These are phyloP conservation scores for Sideroxylon spinosum DNA, from an alignment of 179 eudicot species.

Conservation along the genomic window DNA sequence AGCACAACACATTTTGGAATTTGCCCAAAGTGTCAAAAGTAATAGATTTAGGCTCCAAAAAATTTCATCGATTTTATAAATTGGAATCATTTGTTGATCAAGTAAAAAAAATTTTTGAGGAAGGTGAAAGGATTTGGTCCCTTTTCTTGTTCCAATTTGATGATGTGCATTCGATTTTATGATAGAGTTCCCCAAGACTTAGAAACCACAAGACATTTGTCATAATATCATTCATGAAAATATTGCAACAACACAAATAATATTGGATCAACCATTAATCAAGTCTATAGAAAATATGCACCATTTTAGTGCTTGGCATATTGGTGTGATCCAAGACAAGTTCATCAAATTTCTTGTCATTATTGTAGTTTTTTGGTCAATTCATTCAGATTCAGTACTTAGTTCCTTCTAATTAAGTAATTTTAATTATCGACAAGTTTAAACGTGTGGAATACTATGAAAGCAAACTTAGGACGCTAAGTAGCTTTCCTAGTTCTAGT, in stretches of 20 bases:
- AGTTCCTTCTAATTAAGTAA: background rate
- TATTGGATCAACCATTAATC: background rate
- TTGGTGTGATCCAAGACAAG: slow-evolving; percentile 13
- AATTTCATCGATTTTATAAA: background rate
- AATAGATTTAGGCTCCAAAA: slow-evolving; percentile 14
- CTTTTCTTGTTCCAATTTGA: slow-evolving; percentile 34
- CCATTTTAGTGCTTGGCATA: slow-evolving; percentile 30
- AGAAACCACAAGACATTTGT: slow-evolving; percentile 37
- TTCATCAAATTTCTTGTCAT: too few species aligned
- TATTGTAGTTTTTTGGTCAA: too few species aligned
- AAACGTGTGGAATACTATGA: slow-evolving; percentile 23
- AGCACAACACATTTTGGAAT: slow-evolving; percentile 17
- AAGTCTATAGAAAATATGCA: slow-evolving; percentile 25
- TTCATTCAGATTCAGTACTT: background rate
- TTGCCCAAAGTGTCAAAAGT: slow-evolving; percentile 23
- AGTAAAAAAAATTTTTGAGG: slow-evolving; percentile 3
- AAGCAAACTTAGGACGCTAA: slow-evolving; percentile 19
- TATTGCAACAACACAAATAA: background rate
- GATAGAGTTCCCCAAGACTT: slow-evolving; percentile 33
- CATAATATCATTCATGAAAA: slow-evolving; percentile 12
- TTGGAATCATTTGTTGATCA: too few species aligned
- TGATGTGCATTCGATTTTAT: slow-evolving; percentile 46
- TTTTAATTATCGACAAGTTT: slow-evolving; percentile 7
- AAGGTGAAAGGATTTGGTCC: slow-evolving; percentile 34
- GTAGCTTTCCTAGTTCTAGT: slow-evolving; percentile 15